Base-by-base conservation (phyloP, 805 yeast species). In the Komagataella phaffii region DNA sequence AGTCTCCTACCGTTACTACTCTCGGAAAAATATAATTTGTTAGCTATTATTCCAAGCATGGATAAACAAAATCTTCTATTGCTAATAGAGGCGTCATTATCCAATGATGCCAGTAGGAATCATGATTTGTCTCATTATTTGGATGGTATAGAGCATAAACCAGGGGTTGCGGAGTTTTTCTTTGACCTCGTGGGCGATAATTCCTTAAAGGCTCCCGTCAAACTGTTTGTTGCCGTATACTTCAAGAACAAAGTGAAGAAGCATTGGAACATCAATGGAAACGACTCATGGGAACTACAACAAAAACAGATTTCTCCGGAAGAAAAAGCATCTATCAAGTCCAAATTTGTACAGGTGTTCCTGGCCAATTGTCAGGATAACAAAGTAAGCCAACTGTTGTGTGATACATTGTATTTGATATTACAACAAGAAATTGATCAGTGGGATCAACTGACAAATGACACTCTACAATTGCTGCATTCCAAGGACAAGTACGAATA, bases 141-240 rank as follows among this genome's bases (percentile, higher is more conserved):
- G 53, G 61, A 63, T 36, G 61, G 62, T 17, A 73, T 66, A 50
- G 74, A 72, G 58, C 67, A 67, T 53, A 70, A 68, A 52, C 68
- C 71, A 7, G 78, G 79, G 6, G 73, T 72, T 55, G 66, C 76
- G 12, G 66, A 71, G 7, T 68, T 66, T 54, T 67, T 75, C 49
- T 66, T 76, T 19, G 77, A 72, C 24, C 65, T 77, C 53, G 64
- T 70, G 21, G 57, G 59, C 10, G 77, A 74, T 50, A 58, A 59
- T 8, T 55, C 64, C 17, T 63, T 75, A 14, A 70, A 79, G 5
- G 65, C 67, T 2, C 76, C 72, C 21, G 73, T 85, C 49, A 76
- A 81, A 57, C 69, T 79, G 49, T 86, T 95, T 10, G 84, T 95
- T 2, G 89, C 93, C 0, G 81, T 91, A 3, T 88, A 80, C 64